phyloP scores from a whole-genome alignment of 345 rosid species.

The Mangifera indica region DNA sequence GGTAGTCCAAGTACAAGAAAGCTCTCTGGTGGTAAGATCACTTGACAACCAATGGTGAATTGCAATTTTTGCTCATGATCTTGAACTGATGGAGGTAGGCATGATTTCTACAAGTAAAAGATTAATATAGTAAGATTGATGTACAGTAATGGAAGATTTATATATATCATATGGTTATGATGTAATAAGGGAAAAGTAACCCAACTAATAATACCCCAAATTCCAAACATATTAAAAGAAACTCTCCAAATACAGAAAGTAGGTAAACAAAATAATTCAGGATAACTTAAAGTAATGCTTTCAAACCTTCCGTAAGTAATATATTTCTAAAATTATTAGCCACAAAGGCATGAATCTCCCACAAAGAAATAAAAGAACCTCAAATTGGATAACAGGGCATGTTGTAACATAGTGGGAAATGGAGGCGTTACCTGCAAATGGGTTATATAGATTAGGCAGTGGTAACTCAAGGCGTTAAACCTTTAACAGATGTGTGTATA shows the following conservation, averaged over 20 bases:
- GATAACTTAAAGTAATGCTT: not conserved
- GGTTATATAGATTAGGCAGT: constrained; percentile 28
- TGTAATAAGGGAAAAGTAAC: too few species aligned
- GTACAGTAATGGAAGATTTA: not conserved
- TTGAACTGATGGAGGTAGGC: constrained; percentile 49
- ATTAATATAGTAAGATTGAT: not conserved
- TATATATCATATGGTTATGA: too few species aligned
- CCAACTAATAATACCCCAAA: not conserved
- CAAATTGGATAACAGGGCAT: constrained; percentile 68
- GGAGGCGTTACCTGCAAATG: constrained; percentile 73
- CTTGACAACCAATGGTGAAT: constrained; percentile 65
- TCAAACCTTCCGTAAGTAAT: not conserved
- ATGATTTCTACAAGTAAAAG: constrained; percentile 50
- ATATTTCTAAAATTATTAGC: not conserved
- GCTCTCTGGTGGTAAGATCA: constrained; percentile 80
- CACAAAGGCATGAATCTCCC: not conserved
- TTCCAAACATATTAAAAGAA: not conserved
- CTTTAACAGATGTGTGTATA: not conserved
- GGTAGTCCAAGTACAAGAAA: constrained; percentile 72
- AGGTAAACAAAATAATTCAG: not conserved
- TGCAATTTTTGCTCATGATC: constrained; percentile 53
- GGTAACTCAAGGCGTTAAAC: not conserved
- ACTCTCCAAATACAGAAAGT: not conserved
- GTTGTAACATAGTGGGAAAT: constrained; percentile 61
- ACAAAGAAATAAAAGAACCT: constrained; percentile 44